phyloP scores from a whole-genome alignment of 1,139 yeast species.

The Yamadazyma spencermartinsiae region DNA sequence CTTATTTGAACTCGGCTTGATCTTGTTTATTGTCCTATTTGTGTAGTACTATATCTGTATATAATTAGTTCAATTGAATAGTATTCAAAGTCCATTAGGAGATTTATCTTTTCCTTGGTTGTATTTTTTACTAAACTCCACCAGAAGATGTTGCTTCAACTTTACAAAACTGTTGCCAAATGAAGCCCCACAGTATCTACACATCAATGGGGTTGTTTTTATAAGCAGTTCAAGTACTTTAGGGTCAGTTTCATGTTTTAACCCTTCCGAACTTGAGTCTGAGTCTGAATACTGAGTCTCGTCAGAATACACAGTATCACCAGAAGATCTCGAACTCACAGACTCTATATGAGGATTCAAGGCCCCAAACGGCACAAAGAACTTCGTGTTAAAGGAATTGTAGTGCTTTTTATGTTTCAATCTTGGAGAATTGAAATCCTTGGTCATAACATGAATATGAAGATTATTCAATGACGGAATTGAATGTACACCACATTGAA shows the following conservation, averaged over 20 bases:
- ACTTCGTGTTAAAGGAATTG: conserved; percentile 65
- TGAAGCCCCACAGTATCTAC: conserved; percentile 48
- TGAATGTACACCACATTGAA: conserved; percentile 69
- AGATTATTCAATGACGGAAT: conserved; percentile 68
- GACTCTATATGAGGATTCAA: conserved; percentile 6
- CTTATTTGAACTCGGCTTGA: neutral
- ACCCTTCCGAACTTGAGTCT: neutral
- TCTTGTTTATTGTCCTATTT: too few species aligned
- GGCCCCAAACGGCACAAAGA: conserved; percentile 55
- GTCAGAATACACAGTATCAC: conserved; percentile 10
- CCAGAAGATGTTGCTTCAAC: conserved; percentile 49
- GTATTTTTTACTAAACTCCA: conserved; percentile 36
- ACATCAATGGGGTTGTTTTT: conserved; percentile 42
- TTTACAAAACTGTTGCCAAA: conserved; percentile 48
- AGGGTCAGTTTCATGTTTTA: conserved; percentile 13
- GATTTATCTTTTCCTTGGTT: conserved; percentile 6
- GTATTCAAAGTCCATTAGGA: conserved; percentile 6
- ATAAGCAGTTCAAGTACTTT: conserved; percentile 27
- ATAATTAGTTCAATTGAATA: neutral
- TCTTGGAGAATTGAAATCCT: conserved; percentile 55
- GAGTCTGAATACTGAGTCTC: conserved; percentile 5
- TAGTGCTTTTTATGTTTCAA: conserved; percentile 68
- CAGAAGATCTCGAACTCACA: conserved; percentile 7
- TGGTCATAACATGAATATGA: conserved; percentile 72
- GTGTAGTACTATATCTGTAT: neutral